Conservation (phyloP, 1,284 basidiomycete species). For the Fistulinella cinereoalba region DNA sequence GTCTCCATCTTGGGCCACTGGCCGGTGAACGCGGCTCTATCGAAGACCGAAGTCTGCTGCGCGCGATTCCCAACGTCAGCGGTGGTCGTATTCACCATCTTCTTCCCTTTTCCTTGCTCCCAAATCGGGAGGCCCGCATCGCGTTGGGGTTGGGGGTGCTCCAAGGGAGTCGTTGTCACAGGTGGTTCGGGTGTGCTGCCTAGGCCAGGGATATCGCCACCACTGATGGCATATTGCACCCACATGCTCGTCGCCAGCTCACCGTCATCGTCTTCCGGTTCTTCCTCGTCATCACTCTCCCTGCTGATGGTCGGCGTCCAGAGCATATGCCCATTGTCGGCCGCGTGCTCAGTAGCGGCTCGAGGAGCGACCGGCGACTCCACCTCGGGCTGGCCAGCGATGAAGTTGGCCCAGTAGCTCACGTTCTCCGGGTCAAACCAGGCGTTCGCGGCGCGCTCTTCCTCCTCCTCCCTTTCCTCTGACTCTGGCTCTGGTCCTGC, state of each 20-base stretch:
- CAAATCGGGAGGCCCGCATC: conserved; percentile 9
- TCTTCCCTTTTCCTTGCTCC: conserved; percentile 26
- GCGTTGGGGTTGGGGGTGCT: conserved; percentile 9
- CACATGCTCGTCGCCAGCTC: conserved; percentile 22
- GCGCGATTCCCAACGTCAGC: conserved; percentile 24
- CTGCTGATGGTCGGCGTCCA: conserved; percentile 33
- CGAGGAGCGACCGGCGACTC: conserved; percentile 9
- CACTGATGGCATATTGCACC: conserved; percentile 32
- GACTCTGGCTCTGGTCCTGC: conserved; percentile 1
- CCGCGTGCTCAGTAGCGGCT: conserved; percentile 8
- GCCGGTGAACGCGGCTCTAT: conserved; percentile 29
- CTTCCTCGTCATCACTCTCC: conserved; percentile 27
- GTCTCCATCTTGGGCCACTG: conserved; percentile 37
- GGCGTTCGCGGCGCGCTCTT: conserved; percentile 20
- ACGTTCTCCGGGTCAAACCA: conserved; percentile 27
- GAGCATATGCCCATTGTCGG: conserved; percentile 27
- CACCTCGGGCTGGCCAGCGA: conserved; percentile 18
- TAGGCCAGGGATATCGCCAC: conserved; percentile 20
- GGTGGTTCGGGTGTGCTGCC: conserved; percentile 4
- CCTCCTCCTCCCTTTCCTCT: conserved; percentile 17
- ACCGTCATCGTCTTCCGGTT: conserved; percentile 4
- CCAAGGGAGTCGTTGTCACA: not conserved
- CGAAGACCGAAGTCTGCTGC: conserved; percentile 25
- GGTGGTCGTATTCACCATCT: conserved; percentile 11
- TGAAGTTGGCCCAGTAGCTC: conserved; percentile 28